Evolutionary conservation across 352 stramenopile species (phyloP).

Genomic region (Globisporangium middletonii): DNA sequence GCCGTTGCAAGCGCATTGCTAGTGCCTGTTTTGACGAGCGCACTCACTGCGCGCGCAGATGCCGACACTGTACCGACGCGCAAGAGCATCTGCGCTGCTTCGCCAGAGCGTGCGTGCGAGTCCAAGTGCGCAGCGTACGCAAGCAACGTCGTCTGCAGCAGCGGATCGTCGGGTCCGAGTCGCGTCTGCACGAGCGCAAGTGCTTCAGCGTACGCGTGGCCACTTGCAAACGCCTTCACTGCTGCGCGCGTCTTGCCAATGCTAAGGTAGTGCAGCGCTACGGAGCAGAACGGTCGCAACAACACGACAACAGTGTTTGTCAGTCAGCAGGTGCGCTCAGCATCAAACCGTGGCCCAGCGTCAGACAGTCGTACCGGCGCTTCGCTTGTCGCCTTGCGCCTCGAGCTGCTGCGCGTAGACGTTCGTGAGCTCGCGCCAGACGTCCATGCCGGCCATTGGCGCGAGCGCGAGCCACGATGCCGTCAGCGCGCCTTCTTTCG

Average conservation of each 20-base stretch:
- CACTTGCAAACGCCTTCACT: conserved; percentile 31
- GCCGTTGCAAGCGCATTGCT: conserved; percentile 20
- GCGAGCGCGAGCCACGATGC: conserved; percentile 58
- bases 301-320: neutral
- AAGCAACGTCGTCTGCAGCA: conserved; percentile 32
- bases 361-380: conserved; percentile 22
- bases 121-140: conserved; percentile 34
- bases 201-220: conserved; percentile 44
- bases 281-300: neutral
- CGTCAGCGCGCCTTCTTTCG: conserved; percentile 35
- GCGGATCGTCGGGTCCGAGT: conserved; percentile 29
- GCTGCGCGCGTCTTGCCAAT: conserved; percentile 53
- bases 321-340: neutral
- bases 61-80: conserved; percentile 18
- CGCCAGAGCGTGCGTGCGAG: conserved; percentile 21
- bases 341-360: neutral
- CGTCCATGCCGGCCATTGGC: conserved; percentile 62
- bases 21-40: conserved; percentile 31
- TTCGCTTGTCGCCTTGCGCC: conserved; percentile 32
- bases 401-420: conserved; percentile 60
- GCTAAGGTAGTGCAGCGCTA: conserved; percentile 54
- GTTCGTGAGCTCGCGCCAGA: conserved; percentile 62
- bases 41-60: conserved; percentile 18
- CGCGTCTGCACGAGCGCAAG: conserved; percentile 41
- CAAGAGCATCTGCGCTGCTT: conserved; percentile 26